Evolutionary conservation across 2,329 filamentous ascomycete species (phyloP).

Genomic region (Salinomyces thailandicus): DNA sequence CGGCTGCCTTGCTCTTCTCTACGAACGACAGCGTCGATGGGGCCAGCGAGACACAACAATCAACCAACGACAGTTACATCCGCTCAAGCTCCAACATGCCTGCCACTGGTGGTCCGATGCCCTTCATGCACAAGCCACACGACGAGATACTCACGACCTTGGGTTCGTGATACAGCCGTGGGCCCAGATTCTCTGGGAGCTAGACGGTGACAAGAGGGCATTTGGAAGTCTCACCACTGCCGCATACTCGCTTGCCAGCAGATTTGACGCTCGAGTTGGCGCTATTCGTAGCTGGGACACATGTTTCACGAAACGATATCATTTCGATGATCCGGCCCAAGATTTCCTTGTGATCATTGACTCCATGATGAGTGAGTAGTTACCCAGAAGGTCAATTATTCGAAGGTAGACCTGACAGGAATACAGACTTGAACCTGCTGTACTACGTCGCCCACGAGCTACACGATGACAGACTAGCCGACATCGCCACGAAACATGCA

Average conservation of each 20-base stretch:
- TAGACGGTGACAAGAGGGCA: background rate
- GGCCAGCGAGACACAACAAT: background rate
- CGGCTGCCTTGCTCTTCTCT: background rate
- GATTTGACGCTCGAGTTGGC: background rate
- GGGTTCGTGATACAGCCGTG: background rate
- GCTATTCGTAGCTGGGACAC: background rate
- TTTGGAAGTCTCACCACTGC: background rate
- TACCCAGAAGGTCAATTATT: too few species aligned
- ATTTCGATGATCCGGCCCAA: background rate
- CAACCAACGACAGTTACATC: background rate
- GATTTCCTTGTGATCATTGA: background rate
- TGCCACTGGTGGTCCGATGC: background rate
- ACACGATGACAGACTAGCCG: background rate
- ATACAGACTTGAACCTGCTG: too few species aligned
- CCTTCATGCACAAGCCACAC: background rate
- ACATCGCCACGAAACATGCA: background rate
- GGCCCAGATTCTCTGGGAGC: background rate
- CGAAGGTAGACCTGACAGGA: too few species aligned
- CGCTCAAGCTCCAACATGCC: background rate
- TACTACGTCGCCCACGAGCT: background rate
- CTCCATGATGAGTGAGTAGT: background rate
- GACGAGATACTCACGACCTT: background rate
- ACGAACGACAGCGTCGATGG: background rate
- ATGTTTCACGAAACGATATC: too few species aligned
- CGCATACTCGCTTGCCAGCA: background rate